Conservation (phyloP, 2,329 filamentous ascomycete genomes). For the Venturia carpophila region DNA sequence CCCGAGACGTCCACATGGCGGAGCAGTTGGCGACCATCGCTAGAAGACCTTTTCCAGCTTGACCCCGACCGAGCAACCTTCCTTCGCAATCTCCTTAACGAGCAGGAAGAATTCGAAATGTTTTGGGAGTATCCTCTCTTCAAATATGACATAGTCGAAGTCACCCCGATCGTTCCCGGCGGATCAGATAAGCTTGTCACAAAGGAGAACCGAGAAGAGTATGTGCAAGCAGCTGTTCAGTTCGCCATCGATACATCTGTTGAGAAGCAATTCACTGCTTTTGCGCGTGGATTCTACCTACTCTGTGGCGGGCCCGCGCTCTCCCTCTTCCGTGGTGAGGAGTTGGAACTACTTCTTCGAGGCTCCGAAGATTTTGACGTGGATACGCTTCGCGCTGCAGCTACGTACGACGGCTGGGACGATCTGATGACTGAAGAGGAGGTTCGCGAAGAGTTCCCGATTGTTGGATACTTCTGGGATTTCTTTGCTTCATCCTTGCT, state of each 20-base stretch:
- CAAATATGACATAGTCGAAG: constrained; percentile 60
- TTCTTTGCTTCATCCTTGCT: constrained; percentile 60
- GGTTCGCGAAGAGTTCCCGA: constrained; percentile 53
- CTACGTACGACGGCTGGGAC: constrained; percentile 73
- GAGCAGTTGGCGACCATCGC: constrained; percentile 49
- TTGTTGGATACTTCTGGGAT: constrained; percentile 83
- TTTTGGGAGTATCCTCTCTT: constrained; percentile 72
- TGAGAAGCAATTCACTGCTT: constrained; percentile 78
- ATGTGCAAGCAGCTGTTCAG: constrained; percentile 75
- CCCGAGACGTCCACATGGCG: constrained; percentile 38
- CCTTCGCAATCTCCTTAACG: constrained; percentile 68
- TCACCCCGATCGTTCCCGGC: constrained; percentile 63
- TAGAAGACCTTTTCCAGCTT: constrained; percentile 78
- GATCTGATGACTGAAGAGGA: constrained; percentile 33
- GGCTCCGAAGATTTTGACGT: constrained; percentile 86
- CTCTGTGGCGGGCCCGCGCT: constrained; percentile 85
- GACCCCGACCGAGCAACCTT: constrained; percentile 68
- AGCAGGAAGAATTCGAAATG: constrained; percentile 62
- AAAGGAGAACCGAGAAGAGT: constrained; percentile 76
- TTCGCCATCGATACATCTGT: constrained; percentile 74
- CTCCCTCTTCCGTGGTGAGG: constrained; percentile 78
- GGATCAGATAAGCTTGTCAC: constrained; percentile 71
- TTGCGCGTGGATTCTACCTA: constrained; percentile 88
- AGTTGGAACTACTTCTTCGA: constrained; percentile 80
- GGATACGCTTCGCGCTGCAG: constrained; percentile 63